A percentile compares a stretch with the other conserved stretches of the same genome.
phyloP scores from a whole-genome alignment of 2,329 filamentous ascomycete species.

The Sporothrix sp. region DNA sequence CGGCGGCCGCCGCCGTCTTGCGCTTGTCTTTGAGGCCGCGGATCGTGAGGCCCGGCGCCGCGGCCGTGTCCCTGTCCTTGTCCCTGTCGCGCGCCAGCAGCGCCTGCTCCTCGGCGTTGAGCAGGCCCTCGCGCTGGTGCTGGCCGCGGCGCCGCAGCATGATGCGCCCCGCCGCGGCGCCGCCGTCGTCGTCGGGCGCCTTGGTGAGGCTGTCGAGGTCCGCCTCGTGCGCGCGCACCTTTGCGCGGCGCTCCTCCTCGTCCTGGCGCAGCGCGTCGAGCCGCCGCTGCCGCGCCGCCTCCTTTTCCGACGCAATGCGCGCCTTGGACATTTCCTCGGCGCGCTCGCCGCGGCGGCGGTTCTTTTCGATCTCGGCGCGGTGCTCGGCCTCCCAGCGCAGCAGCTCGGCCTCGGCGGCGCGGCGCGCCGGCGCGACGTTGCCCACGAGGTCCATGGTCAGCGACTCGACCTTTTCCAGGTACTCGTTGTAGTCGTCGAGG shows the following conservation, averaged over 20 bases:
- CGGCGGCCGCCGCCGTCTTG: slow-evolving; percentile 21
- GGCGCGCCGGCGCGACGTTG: slow-evolving; percentile 42
- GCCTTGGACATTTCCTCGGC: slow-evolving; percentile 43
- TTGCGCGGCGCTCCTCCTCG: slow-evolving; percentile 56
- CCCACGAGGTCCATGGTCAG: slow-evolving; percentile 79
- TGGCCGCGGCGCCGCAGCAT: slow-evolving; percentile 66
- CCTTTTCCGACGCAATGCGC: slow-evolving; percentile 54
- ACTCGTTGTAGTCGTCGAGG: slow-evolving; percentile 79
- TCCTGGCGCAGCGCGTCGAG: slow-evolving; percentile 57
- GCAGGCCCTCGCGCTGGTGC: slow-evolving; percentile 25
- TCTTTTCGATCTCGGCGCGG: slow-evolving; percentile 55
- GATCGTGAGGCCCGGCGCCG: slow-evolving; percentile 47
- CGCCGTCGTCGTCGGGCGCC: slow-evolving; percentile 37
- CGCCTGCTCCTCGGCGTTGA: slow-evolving; percentile 33
- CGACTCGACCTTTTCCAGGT: slow-evolving; percentile 85
- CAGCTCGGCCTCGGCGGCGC: slow-evolving; percentile 38
- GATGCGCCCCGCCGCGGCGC: slow-evolving; percentile 44
- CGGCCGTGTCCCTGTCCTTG: neutral
- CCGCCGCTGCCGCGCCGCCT: slow-evolving; percentile 54
- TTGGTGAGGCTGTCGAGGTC: slow-evolving; percentile 60
- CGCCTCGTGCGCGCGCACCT: slow-evolving; percentile 54
- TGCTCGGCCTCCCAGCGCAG: slow-evolving; percentile 65
- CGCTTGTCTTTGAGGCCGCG: slow-evolving; percentile 65
- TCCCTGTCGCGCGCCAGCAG: slow-evolving; percentile 15
- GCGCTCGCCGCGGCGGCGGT: slow-evolving; percentile 39